A percentile compares a stretch with the other conserved stretches of the same genome.
phyloP scores from a whole-genome alignment of 495 filamentous ascomycete species.

The Hypoxylon fragiforme region DNA sequence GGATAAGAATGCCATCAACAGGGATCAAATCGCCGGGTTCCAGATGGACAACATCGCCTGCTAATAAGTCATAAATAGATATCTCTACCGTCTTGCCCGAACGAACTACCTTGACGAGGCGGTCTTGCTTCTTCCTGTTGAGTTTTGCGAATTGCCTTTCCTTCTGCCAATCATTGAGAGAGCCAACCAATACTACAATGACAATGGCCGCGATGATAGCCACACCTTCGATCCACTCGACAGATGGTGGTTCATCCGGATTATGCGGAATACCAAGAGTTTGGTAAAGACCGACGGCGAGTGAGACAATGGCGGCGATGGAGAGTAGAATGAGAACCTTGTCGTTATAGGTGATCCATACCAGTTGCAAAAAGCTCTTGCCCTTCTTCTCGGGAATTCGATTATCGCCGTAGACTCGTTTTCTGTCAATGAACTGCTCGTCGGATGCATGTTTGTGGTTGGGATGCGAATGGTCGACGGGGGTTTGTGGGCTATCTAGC shows the following conservation, averaged over 20 bases:
- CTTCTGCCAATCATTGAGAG: conserved; percentile 78
- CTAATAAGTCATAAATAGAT: conserved; percentile 71
- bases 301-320: conserved; percentile 70
- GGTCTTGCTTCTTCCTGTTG: conserved; percentile 80
- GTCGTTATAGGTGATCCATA: conserved; percentile 88
- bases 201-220: conserved; percentile 76
- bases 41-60: conserved; percentile 72
- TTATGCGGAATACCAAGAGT: conserved; percentile 52
- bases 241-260: conserved; percentile 46
- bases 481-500: conserved; percentile 37
- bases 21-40: conserved; percentile 77
- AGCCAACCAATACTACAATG: conserved; percentile 75
- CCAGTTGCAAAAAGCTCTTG: conserved; percentile 69
- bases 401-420: conserved; percentile 72
- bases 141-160: conserved; percentile 79
- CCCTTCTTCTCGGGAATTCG: conserved; percentile 73
- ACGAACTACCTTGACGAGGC: conserved; percentile 73
- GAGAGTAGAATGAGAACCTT: conserved; percentile 79
- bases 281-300: conserved; percentile 75
- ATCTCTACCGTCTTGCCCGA: conserved; percentile 74
- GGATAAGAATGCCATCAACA: conserved; percentile 73
- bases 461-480: conserved; percentile 29
- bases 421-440: conserved; percentile 62
- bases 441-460: conserved; percentile 26
- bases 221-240: conserved; percentile 82